Percentiles rank a stretch among this genome's conserved stretches.
phyloP scores from a whole-genome alignment of 225 moss, liverwort and hornwort species.

The Physcomitrium patens region DNA sequence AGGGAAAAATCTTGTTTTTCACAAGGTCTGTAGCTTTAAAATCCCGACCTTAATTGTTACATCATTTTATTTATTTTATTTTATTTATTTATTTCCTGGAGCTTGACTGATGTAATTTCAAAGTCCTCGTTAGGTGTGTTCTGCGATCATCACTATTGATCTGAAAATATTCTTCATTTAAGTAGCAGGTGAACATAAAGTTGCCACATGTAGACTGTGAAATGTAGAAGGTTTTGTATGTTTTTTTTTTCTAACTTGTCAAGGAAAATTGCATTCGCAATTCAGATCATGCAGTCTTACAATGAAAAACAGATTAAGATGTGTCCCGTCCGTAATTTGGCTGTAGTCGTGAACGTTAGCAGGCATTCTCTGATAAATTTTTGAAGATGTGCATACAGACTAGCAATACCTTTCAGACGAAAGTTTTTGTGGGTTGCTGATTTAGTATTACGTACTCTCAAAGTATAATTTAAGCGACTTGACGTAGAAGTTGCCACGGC shows the following conservation, averaged over 20 bases:
- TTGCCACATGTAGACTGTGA: background rate
- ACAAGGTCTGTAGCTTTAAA: conserved; percentile 38
- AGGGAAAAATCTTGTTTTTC: conserved; percentile 59
- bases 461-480: background rate
- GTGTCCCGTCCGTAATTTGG: background rate
- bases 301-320: background rate
- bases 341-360: background rate
- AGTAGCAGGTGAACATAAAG: background rate
- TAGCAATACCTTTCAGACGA: background rate
- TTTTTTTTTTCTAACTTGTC: background rate
- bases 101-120: background rate
- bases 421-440: background rate
- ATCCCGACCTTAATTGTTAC: background rate
- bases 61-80: background rate
- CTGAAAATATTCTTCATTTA: background rate
- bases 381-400: too few species aligned
- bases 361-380: background rate
- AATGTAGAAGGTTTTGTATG: background rate
- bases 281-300: background rate
- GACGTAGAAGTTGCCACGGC: background rate
- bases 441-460: background rate
- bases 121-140: background rate
- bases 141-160: conserved; percentile 19
- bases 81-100: background rate
- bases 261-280: background rate